Evolutionary conservation across 2,329 filamentous ascomycete genomes (phyloP).

Genomic region (Aspergillus thermomutatus): DNA sequence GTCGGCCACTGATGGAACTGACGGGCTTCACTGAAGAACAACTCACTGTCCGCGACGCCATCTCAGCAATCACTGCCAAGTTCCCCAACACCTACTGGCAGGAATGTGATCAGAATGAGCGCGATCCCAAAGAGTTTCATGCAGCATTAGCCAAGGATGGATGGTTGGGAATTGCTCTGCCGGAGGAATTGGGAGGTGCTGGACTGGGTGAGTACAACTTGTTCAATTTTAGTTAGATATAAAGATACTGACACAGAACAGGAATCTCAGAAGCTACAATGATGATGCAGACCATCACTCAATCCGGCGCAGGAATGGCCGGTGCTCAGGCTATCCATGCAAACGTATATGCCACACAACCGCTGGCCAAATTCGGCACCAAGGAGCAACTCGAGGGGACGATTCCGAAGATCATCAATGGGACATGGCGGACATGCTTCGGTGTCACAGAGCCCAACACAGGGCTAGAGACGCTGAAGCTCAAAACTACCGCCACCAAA

Average conservation of each 20-base stretch:
- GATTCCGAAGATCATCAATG: conserved; percentile 68
- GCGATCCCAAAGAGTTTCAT: conserved; percentile 73
- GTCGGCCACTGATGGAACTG: conserved; percentile 62
- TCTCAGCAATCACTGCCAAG: conserved; percentile 64
- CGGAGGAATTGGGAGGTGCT: conserved; percentile 69
- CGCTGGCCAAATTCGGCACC: conserved; percentile 69
- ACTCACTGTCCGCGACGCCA: conserved; percentile 67
- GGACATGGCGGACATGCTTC: conserved; percentile 71
- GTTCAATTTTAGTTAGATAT: no score
- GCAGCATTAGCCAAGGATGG: conserved; percentile 69
- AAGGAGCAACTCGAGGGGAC: conserved; percentile 60
- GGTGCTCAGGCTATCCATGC: conserved; percentile 58
- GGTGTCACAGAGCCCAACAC: conserved; percentile 83
- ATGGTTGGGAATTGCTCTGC: conserved; percentile 78
- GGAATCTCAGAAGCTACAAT: conserved; percentile 75
- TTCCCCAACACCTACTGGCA: conserved; percentile 75
- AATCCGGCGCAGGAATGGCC: conserved; percentile 73
- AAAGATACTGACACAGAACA: background rate
- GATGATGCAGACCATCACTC: conserved; percentile 81
- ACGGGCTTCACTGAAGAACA: conserved; percentile 71
- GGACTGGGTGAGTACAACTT: conserved; percentile 51
- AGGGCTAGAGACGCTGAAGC: conserved; percentile 71
- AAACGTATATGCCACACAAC: conserved; percentile 61
- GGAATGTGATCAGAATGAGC: conserved; percentile 65
- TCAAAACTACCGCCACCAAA: conserved; percentile 63